phyloP scores from a whole-genome alignment of 129 eudicot species.

The Escallonia rubra region DNA sequence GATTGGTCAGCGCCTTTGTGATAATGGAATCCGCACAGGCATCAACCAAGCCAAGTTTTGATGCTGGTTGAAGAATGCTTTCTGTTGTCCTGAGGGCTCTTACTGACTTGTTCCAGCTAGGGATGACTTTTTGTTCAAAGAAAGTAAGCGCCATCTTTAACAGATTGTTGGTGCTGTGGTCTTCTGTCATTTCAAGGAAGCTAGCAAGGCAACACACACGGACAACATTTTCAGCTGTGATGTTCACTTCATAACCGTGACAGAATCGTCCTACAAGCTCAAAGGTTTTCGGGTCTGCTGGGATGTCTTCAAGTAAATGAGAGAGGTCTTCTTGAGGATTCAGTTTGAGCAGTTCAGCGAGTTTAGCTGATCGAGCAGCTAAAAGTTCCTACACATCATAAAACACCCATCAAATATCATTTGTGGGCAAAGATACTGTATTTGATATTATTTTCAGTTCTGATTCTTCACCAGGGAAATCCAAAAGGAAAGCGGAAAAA shows the following conservation, averaged over 20 bases:
- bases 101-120: constrained; percentile 39
- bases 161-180: constrained; percentile 35
- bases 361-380: constrained; percentile 32
- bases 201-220: constrained; percentile 29
- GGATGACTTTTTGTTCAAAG: constrained; percentile 22
- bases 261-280: constrained; percentile 50
- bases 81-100: constrained; percentile 24
- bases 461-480: not conserved
- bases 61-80: constrained; percentile 20
- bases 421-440: not conserved
- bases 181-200: constrained; percentile 46
- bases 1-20: constrained; percentile 24
- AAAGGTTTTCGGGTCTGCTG: constrained; percentile 32
- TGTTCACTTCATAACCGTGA: constrained; percentile 32
- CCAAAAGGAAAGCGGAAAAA: not conserved
- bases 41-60: constrained; percentile 29
- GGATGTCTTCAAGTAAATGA: constrained; percentile 17
- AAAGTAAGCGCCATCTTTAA: constrained; percentile 18
- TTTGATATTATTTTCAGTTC: not conserved
- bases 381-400: constrained; percentile 26
- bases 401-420: not conserved
- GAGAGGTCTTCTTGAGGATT: constrained; percentile 32
- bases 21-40: constrained; percentile 26
- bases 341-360: constrained; percentile 22
- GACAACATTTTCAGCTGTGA: constrained; percentile 30